phyloP scores from a whole-genome alignment of 495 filamentous ascomycete species.

The Penicillium atrosanguineum region DNA sequence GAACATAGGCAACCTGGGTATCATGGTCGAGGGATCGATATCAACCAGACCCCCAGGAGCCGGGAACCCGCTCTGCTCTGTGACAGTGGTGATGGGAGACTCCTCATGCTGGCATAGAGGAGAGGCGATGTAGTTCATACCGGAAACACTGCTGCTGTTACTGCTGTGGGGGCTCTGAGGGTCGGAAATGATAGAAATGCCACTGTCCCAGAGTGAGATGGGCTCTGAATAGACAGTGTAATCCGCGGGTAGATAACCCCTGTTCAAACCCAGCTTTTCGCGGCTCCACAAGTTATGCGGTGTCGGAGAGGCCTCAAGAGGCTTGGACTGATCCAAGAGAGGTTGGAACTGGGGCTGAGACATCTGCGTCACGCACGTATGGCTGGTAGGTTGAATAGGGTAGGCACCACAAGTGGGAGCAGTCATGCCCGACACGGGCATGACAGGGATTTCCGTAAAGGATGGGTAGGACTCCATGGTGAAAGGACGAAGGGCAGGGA shows the following conservation, averaged over 20 bases:
- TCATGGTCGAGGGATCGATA: slow-evolving; percentile 8
- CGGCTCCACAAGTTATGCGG: slow-evolving; percentile 14
- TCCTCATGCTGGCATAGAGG: slow-evolving; percentile 24
- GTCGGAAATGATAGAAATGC: slow-evolving; percentile 19
- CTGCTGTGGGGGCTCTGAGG: slow-evolving; percentile 23
- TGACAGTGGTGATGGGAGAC: neutral
- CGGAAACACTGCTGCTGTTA: slow-evolving; percentile 11
- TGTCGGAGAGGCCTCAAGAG: neutral
- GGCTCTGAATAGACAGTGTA: slow-evolving; percentile 6
- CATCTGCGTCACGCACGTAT: slow-evolving; percentile 11
- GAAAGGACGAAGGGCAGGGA: neutral
- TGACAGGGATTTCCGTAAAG: slow-evolving; percentile 14
- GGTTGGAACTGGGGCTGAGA: slow-evolving; percentile 14
- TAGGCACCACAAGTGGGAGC: slow-evolving; percentile 11
- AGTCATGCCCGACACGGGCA: slow-evolving; percentile 2
- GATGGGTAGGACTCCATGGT: slow-evolving; percentile 25
- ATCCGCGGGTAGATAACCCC: slow-evolving; percentile 10
- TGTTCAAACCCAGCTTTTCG: neutral
- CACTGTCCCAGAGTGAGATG: slow-evolving; percentile 19
- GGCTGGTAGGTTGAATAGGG: slow-evolving; percentile 10
- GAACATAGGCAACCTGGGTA: slow-evolving; percentile 2
- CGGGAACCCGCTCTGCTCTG: slow-evolving; percentile 15
- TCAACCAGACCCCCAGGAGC: slow-evolving; percentile 15
- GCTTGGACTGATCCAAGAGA: slow-evolving; percentile 5
- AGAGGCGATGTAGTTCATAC: slow-evolving; percentile 22